Evolutionary conservation across 169 alveolate genomes (phyloP).

Genomic region (Plasmodium cynomolgi): DNA sequence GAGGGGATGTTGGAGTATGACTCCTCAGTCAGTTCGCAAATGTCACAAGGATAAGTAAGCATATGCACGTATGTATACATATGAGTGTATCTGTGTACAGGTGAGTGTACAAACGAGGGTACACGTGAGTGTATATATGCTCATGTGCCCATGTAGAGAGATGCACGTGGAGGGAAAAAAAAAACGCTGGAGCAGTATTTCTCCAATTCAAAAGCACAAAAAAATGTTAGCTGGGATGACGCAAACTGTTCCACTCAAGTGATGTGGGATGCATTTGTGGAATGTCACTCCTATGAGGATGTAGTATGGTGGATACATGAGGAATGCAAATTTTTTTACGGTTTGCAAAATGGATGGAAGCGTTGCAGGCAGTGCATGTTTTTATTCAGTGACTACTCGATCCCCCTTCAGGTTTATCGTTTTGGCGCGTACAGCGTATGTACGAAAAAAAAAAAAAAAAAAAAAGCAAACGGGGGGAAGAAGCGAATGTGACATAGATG

Average conservation of each 20-base stretch:
- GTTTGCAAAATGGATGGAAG: background rate
- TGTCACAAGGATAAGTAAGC: background rate
- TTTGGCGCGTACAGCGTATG: background rate
- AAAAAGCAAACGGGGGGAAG: background rate
- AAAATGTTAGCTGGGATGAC: background rate
- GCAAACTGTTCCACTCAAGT: background rate
- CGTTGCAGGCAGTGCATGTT: background rate
- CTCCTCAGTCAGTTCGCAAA: background rate
- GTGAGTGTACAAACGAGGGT: too few species aligned
- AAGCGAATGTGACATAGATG: background rate
- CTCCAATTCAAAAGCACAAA: background rate
- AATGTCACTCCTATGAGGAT: background rate
- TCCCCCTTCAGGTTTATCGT: background rate
- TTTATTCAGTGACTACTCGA: background rate
- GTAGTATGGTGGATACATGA: background rate
- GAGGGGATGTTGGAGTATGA: background rate
- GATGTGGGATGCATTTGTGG: background rate
- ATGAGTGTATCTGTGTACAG: background rate
- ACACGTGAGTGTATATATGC: background rate
- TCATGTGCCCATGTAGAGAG: background rate
- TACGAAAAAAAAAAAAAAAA: conserved; percentile 24
- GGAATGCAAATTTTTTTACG: background rate
- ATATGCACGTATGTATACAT: background rate
- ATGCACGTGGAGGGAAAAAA: background rate
- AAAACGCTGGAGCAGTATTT: background rate